Percentiles rank a stretch among this genome's conserved stretches.
Conservation (phyloP, 257 asterid genomes). For the Lycium ferocissimum region DNA sequence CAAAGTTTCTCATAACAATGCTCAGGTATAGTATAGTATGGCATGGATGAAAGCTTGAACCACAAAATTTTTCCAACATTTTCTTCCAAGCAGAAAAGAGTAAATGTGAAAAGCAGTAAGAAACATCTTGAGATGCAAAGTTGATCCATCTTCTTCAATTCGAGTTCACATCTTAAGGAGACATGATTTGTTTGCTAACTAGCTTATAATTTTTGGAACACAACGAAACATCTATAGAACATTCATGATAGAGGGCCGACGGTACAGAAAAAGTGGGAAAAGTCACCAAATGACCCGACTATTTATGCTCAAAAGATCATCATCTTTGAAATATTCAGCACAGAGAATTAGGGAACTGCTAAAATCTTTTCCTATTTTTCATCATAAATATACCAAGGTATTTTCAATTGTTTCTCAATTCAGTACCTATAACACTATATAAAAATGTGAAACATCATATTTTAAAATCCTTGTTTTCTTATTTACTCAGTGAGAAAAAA, state of each 20-base stretch:
- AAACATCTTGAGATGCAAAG: background rate
- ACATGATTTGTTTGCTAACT: background rate
- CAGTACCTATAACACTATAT: background rate
- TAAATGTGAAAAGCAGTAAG: too few species aligned
- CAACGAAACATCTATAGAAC: background rate
- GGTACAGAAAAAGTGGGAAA: background rate
- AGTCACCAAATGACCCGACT: background rate
- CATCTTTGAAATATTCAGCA: background rate
- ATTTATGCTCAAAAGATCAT: background rate
- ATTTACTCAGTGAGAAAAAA: background rate
- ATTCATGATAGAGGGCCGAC: background rate
- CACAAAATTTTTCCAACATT: background rate
- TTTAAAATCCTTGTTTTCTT: background rate
- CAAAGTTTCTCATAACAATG: background rate
- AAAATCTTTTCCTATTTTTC: background rate
- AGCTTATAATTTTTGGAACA: background rate
- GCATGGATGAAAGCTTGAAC: too few species aligned
- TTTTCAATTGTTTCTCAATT: background rate
- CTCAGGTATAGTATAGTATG: too few species aligned
- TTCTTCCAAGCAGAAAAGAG: background rate
- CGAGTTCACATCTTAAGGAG: too few species aligned
- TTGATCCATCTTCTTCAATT: too few species aligned
- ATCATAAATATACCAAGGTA: background rate
- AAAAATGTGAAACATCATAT: background rate
- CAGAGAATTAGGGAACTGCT: background rate